Conservation (phyloP, 2,329 filamentous ascomycete genomes). For the Monilinia vaccinii-corymbosi region DNA sequence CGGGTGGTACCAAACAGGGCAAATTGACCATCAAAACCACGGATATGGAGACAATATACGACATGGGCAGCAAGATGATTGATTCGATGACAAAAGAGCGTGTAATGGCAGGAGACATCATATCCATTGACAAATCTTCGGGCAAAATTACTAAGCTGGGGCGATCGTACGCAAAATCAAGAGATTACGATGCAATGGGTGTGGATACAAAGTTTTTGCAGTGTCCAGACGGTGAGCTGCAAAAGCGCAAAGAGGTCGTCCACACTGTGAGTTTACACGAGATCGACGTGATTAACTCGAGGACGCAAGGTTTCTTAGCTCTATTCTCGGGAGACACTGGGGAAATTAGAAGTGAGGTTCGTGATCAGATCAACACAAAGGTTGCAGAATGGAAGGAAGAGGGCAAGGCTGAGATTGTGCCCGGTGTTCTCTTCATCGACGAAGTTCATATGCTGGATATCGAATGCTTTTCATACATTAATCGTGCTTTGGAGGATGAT, state of each 20-base stretch:
- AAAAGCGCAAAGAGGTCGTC: constrained; percentile 93
- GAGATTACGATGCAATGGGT: constrained; percentile 99
- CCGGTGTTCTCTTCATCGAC: constrained; percentile 94
- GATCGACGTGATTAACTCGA: constrained; percentile 98
- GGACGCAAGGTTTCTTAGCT: constrained; percentile 95
- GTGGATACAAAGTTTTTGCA: constrained; percentile 97
- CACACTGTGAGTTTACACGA: constrained; percentile 96
- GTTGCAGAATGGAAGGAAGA: constrained; percentile 99
- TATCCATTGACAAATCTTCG: constrained; percentile 96
- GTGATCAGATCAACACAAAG: constrained; percentile 98
- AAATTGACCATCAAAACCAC: constrained; percentile 99
- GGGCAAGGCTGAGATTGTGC: constrained; percentile 96
- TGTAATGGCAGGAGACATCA: constrained; percentile 96
- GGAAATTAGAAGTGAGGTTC: constrained; percentile 93
- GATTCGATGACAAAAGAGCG: constrained; percentile 99
- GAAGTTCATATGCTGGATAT: constrained; percentile 99
- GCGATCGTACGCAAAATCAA: constrained; percentile 84
- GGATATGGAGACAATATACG: constrained; percentile 99
- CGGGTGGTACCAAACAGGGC: constrained; percentile 93
- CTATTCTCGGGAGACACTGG: constrained; percentile 97
- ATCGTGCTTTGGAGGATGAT: constrained; percentile 89
- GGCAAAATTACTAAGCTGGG: constrained; percentile 97
- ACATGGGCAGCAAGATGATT: constrained; percentile 99
- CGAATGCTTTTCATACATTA: constrained; percentile 98
- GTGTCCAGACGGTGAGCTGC: constrained; percentile 93